Conservation (phyloP, 2,329 filamentous ascomycete genomes). For the Venturia carpophila region DNA sequence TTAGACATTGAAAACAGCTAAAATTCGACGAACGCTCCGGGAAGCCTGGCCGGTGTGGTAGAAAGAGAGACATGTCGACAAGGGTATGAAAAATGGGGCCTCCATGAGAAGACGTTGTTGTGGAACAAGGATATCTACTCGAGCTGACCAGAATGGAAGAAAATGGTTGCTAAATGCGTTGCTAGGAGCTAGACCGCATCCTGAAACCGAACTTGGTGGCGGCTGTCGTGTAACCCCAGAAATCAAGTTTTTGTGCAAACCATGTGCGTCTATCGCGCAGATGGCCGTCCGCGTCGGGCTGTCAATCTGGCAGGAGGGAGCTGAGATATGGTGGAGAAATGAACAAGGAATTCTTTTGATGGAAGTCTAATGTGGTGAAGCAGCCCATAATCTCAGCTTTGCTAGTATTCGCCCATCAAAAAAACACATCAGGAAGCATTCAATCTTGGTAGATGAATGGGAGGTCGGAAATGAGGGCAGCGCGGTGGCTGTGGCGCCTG, state of each 20-base stretch:
- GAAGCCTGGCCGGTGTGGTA: slow-evolving; percentile 7
- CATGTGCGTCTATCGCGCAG: background rate
- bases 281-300: background rate
- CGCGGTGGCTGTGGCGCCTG: background rate
- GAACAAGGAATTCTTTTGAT: background rate
- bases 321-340: background rate
- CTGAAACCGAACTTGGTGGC: slow-evolving; percentile 1
- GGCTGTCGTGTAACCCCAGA: slow-evolving; percentile 1
- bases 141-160: background rate
- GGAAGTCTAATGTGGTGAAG: background rate
- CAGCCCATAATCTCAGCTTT: background rate
- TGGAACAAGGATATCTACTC: background rate
- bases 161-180: slow-evolving; percentile 1
- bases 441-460: background rate
- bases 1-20: background rate
- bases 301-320: background rate
- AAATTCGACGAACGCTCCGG: background rate
- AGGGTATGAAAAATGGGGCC: background rate
- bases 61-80: background rate
- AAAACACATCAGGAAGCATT: background rate
- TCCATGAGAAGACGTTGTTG: background rate
- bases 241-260: background rate
- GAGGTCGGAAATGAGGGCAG: background rate
- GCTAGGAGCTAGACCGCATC: background rate
- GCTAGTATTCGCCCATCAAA: background rate